Percentiles rank a stretch among this genome's conserved stretches.
Evolutionary conservation across 23 red algal genomes (phyloP).

Genomic region (Pyropia yezoensis): DNA sequence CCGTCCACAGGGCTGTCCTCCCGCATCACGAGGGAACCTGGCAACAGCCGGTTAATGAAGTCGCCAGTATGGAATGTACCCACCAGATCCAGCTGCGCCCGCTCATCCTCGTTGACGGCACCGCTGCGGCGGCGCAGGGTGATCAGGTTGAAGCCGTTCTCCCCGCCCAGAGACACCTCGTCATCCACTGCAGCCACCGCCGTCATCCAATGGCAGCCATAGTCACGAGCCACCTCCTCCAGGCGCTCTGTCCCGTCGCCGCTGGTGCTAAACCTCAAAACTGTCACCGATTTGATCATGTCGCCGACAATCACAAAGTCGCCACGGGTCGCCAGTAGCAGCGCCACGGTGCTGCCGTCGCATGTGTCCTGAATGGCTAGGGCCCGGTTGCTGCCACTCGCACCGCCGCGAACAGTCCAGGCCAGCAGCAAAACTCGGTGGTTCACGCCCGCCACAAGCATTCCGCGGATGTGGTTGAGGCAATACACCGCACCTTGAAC

Average conservation of each 20-base stretch:
- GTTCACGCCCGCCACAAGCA: conserved; percentile 66
- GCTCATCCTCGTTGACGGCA: conserved; percentile 51
- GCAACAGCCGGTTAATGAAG: conserved; percentile 71
- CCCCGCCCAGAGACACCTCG: conserved; percentile 60
- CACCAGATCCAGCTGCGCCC: conserved; percentile 51
- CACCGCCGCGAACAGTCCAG: not conserved
- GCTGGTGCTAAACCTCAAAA: conserved; percentile 40
- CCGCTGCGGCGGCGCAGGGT: conserved; percentile 54
- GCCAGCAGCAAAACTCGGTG: conserved; percentile 51
- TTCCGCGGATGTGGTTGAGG: conserved; percentile 44
- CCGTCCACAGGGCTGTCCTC: conserved; percentile 2
- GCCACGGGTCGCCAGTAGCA: conserved; percentile 48
- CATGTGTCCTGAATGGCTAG: too few species aligned
- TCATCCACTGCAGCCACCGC: conserved; percentile 69
- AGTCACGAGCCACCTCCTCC: conserved; percentile 72
- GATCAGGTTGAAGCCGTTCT: conserved; percentile 75
- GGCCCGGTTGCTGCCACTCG: conserved; percentile 11
- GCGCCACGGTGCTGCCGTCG: conserved; percentile 36
- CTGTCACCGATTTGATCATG: conserved; percentile 60
- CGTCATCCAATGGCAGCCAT: conserved; percentile 73
- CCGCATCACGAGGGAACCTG: conserved; percentile 77
- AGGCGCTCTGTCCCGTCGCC: conserved; percentile 41
- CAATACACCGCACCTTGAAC: conserved; percentile 61
- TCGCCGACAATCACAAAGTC: conserved; percentile 90
- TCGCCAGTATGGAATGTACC: conserved; percentile 85